Evolutionary conservation across 176 grass and related monocot genomes (phyloP).

Genomic region (Triticum timopheevii): DNA sequence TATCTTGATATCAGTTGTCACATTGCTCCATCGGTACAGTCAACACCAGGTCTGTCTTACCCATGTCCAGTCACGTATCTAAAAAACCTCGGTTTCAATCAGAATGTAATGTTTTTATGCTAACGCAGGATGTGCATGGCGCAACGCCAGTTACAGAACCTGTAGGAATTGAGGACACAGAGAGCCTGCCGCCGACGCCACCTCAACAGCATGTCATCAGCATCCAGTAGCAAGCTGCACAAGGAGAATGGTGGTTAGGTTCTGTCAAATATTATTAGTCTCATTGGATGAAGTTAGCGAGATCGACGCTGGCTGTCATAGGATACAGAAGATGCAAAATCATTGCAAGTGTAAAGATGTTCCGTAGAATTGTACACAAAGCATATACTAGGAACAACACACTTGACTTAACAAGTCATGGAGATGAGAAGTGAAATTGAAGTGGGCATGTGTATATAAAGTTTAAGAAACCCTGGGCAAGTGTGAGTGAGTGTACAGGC

Average conservation of each 20-base stretch:
- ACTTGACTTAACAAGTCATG: constrained; percentile 11
- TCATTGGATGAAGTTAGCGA: constrained; percentile 16
- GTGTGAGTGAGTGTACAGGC: constrained; percentile 8
- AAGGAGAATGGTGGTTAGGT: not conserved
- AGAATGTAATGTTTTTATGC: constrained; percentile 1
- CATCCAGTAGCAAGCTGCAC: constrained; percentile 33
- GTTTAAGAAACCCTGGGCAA: not conserved
- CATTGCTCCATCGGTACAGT: constrained; percentile 34
- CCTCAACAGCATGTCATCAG: constrained; percentile 31
- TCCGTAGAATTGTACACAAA: constrained; percentile 17
- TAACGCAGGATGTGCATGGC: constrained; percentile 14
- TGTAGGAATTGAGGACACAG: constrained; percentile 19
- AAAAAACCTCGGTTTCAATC: not conserved
- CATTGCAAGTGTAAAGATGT: not conserved
- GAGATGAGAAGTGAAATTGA: constrained; percentile 36
- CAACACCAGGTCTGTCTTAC: constrained; percentile 37
- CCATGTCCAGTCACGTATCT: not conserved
- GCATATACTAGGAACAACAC: not conserved
- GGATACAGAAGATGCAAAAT: constrained; percentile 9
- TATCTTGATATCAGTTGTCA: constrained; percentile 38
- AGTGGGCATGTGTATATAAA: not conserved
- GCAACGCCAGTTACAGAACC: constrained; percentile 10
- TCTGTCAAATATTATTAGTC: constrained; percentile 28
- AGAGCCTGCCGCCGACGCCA: constrained; percentile 28
- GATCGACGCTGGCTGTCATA: not conserved